These are phyloP conservation scores for Claviceps arundinis DNA, from an alignment of 2,329 filamentous ascomycete species.

Conservation along the genomic window DNA sequence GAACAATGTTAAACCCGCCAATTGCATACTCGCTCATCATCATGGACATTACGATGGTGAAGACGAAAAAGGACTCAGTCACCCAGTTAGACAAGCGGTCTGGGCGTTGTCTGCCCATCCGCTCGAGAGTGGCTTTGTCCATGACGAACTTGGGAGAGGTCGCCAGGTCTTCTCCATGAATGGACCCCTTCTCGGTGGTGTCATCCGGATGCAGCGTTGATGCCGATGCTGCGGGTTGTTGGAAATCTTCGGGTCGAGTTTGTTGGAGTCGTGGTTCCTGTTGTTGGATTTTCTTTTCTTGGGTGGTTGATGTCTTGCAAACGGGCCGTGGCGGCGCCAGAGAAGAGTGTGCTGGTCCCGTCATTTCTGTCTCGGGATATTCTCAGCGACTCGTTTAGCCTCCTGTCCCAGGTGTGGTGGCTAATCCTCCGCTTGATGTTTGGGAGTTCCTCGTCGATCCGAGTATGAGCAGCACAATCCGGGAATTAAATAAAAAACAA, in stretches of 20 bases:
- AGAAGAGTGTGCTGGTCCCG: neutral
- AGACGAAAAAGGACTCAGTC: slow-evolving; percentile 49
- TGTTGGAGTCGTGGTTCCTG: neutral
- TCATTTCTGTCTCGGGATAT: neutral
- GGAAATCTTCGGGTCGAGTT: neutral
- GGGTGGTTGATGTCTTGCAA: neutral
- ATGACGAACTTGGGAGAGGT: slow-evolving; percentile 1
- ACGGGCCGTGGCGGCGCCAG: neutral
- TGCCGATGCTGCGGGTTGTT: neutral
- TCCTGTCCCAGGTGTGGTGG: no score
- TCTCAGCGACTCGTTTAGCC: neutral
- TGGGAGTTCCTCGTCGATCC: no score
- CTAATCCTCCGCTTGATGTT: no score
- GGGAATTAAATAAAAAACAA: neutral
- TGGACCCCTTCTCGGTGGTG: neutral
- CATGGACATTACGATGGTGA: slow-evolving; percentile 48
- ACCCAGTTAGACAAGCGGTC: slow-evolving; percentile 36
- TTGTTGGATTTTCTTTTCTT: neutral
- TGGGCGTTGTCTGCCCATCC: slow-evolving; percentile 49
- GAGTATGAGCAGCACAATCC: no score
- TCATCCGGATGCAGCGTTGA: neutral
- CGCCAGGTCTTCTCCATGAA: neutral
- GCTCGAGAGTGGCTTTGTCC: slow-evolving; percentile 33
- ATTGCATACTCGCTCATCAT: slow-evolving; percentile 61
- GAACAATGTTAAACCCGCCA: slow-evolving; percentile 61